Base-by-base conservation (phyloP, 2,329 filamentous ascomycete species). In the Paraphaeosphaeria sporulosa region DNA sequence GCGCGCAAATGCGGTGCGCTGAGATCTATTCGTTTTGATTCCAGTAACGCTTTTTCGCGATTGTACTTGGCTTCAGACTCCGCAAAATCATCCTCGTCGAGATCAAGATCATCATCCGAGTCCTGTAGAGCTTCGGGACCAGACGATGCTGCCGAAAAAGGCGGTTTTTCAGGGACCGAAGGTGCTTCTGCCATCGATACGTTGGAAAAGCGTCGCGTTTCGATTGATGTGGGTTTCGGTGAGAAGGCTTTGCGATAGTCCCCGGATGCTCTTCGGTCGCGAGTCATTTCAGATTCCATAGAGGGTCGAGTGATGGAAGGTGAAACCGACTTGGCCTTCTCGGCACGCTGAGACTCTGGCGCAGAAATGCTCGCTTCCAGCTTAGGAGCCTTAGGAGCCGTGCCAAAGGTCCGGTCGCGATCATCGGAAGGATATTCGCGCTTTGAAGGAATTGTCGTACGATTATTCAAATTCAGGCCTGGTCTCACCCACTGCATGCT, bases 11-110 rank as follows among this genome's bases (percentile, higher is more conserved):
- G 68, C n/a, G 69, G 62, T 15, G 70, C 72, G 63, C 77, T 81
- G 8, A 83, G 64, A 57, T 83, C 80, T 23, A 80, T 72, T 55
- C 79, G 75, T 60, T 79, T 78, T 4, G 79, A 72, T 62, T 80
- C 79, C 6, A 83, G 72, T 51, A 75, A 72, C 13, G 80, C 71
- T 64, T 81, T 82, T 59, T 81, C 77, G 10, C 78, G 73, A 46
- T 81, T 80, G 61, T 81, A 83, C 51, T 80, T 82, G 5, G 78
- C 79, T 67, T 83, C 79, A 21, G 78, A 78, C 34, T 81, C 76
- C 9, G 79, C 79, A 55, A 81, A 78, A 55, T 82, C 78, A 36
- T 72, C 80, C 59, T 83, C 80, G 36, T 80, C 78, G 12, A 81
- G 71, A 62, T 82, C 80, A 55, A 82, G 72, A 51, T 80, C 80